phyloP scores from a whole-genome alignment of 169 alveolate species.

The Perkinsus chesapeaki region DNA sequence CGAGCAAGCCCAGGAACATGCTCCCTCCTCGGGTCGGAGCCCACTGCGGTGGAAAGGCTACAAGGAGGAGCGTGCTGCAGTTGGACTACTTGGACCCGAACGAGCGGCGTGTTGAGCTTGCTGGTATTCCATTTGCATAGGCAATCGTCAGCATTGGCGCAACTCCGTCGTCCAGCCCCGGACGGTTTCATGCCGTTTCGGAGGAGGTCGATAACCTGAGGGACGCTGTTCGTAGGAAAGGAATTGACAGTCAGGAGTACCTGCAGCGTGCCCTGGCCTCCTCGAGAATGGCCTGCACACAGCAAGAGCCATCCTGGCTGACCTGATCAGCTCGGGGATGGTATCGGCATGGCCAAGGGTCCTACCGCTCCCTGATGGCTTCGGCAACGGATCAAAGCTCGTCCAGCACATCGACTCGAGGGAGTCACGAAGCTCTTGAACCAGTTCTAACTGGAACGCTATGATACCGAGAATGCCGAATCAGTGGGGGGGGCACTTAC shows the following conservation, averaged over 20 bases:
- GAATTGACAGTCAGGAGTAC: not conserved
- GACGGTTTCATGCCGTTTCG: not conserved
- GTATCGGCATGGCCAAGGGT: not conserved
- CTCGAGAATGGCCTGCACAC: not conserved
- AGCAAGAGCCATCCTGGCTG: not conserved
- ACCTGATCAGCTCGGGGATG: not conserved
- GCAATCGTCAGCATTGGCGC: not conserved
- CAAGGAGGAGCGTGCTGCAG: not conserved
- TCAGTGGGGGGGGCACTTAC: too few species aligned
- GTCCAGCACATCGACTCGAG: not conserved
- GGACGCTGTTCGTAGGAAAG: not conserved
- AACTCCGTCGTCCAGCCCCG: not conserved
- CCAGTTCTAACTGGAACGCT: not conserved
- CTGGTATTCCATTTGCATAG: not conserved
- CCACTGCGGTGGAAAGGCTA: not conserved
- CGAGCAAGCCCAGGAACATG: not conserved
- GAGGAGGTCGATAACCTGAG: not conserved
- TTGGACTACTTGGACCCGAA: not conserved
- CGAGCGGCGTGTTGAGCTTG: not conserved
- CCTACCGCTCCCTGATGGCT: not conserved
- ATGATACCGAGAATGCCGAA: too few species aligned
- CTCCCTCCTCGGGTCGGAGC: not conserved
- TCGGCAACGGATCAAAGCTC: not conserved
- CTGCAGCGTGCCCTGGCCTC: not conserved
- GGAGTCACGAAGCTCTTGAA: not conserved